These are phyloP conservation scores for Magnusiomyces paraingens DNA, from an alignment of 1,139 yeast species.

Conservation along the genomic window DNA sequence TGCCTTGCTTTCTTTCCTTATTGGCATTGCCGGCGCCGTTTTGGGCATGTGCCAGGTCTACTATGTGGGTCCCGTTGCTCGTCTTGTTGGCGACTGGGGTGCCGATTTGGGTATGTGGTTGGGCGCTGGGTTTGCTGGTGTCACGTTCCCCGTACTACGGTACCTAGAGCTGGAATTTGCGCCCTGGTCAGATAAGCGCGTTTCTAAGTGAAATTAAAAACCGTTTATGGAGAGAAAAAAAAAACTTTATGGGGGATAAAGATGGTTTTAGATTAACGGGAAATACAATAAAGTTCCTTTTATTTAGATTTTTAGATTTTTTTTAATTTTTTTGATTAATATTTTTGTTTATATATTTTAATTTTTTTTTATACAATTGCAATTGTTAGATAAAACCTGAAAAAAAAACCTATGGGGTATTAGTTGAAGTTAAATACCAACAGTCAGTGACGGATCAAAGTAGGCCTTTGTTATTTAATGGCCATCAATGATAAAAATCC, in stretches of 20 bases:
- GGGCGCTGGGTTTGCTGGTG: conserved; percentile 63
- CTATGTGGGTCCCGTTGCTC: conserved; percentile 68
- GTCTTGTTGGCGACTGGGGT: conserved; percentile 48
- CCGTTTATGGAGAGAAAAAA: neutral
- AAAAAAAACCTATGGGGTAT: no score
- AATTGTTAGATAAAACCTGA: no score
- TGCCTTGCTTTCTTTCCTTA: conserved; percentile 50
- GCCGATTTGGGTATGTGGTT: conserved; percentile 83
- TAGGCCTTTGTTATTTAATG: no score
- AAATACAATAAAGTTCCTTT: neutral
- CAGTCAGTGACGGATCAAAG: no score
- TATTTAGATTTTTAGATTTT: no score
- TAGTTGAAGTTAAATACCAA: no score
- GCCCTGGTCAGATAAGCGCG: conserved; percentile 14
- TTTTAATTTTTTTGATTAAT: no score
- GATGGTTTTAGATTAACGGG: neutral
- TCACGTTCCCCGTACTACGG: conserved; percentile 57
- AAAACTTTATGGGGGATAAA: neutral
- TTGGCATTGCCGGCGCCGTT: conserved; percentile 70
- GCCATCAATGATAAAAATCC: no score
- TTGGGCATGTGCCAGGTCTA: conserved; percentile 80
- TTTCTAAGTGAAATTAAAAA: conserved; percentile 1
- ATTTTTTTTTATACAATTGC: no score
- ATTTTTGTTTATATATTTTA: no score
- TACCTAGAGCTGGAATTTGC: conserved; percentile 48